Base-by-base conservation (phyloP, 352 stramenopile species). In the Globisporangium middletonii region DNA sequence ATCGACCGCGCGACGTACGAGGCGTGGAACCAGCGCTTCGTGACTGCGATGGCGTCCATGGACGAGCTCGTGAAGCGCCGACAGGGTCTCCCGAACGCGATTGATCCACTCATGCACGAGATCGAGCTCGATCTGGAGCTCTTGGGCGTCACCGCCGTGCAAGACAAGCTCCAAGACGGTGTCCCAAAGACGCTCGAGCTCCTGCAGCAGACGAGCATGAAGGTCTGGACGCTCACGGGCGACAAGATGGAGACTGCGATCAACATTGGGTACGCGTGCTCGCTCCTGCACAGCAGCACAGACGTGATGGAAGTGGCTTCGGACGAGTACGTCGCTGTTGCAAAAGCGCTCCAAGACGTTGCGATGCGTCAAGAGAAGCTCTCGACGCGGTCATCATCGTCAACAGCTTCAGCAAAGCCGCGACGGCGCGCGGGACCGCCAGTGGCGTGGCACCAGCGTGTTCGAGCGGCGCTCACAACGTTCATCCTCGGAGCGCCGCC, bases 171-270 rank as follows among this genome's bases (percentile, higher is more conserved):
- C 8, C 92, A 98, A 63, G 72, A 79, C 53, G 92, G 89, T 50
- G 93, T 98, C 6, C 88, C 90, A 13, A 79, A 83, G 55, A 94
- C 88, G 26, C 89, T 98, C 23, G 60, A 78, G 61, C 59, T 89
- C 37, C 62, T 98, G 11, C 79, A 90, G 52, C 65, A 91, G 51
- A 93, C 90, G 3, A 90, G 91, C 35, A 96, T 98, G 52, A 96
- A 97, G 56, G 65, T 98, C n/a, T 98, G 92, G 89, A 96, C 96
- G 27, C 79, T 98, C 27, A 98, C 94, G 2, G 92, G 92, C 18
- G 94, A 98, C 72, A 98, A 98, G 71, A 82, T 93, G 64, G 93
- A 98, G 67, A 98, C 94, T 16, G 94, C 94, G 23, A 89, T 98
- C 47, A 98, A 98, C 58, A 98, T 98, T 66, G 93, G 86, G n/a